Percentiles rank a stretch among this genome's conserved stretches.
Evolutionary conservation across 2,329 filamentous ascomycete species (phyloP).

Genomic region (Penicillium expansum): DNA sequence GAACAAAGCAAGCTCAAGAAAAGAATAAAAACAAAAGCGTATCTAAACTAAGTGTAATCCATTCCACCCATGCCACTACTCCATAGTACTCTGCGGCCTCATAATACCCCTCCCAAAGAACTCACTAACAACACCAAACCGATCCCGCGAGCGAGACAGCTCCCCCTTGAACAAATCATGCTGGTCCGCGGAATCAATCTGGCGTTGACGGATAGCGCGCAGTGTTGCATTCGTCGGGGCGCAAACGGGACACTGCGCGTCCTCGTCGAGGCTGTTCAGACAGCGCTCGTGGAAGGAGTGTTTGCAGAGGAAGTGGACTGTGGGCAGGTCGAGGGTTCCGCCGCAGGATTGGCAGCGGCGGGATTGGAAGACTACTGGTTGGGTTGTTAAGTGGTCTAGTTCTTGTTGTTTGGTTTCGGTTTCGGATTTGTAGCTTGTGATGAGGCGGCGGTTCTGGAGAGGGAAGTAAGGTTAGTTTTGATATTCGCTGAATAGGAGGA

Average conservation of each 20-base stretch:
- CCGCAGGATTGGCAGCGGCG: slow-evolving; percentile 83
- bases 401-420: slow-evolving; percentile 77
- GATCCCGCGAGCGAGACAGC: slow-evolving; percentile 71
- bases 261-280: slow-evolving; percentile 64
- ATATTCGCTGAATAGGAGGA: background rate
- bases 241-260: slow-evolving; percentile 82
- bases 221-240: slow-evolving; percentile 82
- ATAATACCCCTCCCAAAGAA: slow-evolving; percentile 96
- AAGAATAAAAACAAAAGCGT: background rate
- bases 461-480: slow-evolving; percentile 31
- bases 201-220: slow-evolving; percentile 77
- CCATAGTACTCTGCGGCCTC: slow-evolving; percentile 47
- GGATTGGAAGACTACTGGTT: slow-evolving; percentile 85
- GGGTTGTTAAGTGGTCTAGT: slow-evolving; percentile 70
- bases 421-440: slow-evolving; percentile 78
- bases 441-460: slow-evolving; percentile 70
- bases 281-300: slow-evolving; percentile 95
- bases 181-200: slow-evolving; percentile 79
- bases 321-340: slow-evolving; percentile 75
- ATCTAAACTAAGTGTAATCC: background rate
- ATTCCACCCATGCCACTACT: slow-evolving; percentile 18
- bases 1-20: background rate
- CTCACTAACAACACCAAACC: slow-evolving; percentile 86
- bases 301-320: slow-evolving; percentile 94
- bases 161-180: slow-evolving; percentile 88